These are phyloP conservation scores for Aspergillus calidoustus DNA, from an alignment of 2,329 filamentous ascomycete genomes.

Conservation along the genomic window DNA sequence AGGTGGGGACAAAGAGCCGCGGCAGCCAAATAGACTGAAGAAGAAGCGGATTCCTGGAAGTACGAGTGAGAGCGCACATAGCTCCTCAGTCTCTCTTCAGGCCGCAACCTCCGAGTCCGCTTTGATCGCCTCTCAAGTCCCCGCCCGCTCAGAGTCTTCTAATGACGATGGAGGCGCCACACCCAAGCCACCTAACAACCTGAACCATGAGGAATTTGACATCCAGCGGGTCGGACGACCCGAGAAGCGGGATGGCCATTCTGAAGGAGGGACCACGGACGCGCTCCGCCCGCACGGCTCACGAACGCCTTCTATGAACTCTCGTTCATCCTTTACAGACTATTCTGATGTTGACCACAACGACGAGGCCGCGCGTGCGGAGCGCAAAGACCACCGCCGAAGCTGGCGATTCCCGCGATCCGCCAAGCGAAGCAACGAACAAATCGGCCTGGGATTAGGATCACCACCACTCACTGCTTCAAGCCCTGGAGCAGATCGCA, in stretches of 20 bases:
- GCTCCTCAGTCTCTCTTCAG: slow-evolving; percentile 79
- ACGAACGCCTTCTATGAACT: slow-evolving; percentile 76
- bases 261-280: slow-evolving; percentile 50
- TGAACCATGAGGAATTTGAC: slow-evolving; percentile 32
- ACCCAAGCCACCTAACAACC: slow-evolving; percentile 38
- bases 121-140: slow-evolving; percentile 35
- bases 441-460: slow-evolving; percentile 47
- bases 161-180: slow-evolving; percentile 40
- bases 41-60: slow-evolving; percentile 82
- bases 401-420: slow-evolving; percentile 71
- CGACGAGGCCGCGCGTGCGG: slow-evolving; percentile 62
- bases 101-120: slow-evolving; percentile 48
- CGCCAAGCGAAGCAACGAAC: slow-evolving; percentile 60
- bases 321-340: slow-evolving; percentile 73
- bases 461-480: slow-evolving; percentile 61
- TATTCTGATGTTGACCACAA: slow-evolving; percentile 77
- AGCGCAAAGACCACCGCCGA: slow-evolving; percentile 71
- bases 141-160: slow-evolving; percentile 32
- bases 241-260: slow-evolving; percentile 32
- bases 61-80: slow-evolving; percentile 84
- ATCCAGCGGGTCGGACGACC: slow-evolving; percentile 24
- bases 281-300: slow-evolving; percentile 70
- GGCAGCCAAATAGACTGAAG: slow-evolving; percentile 85
- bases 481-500: slow-evolving; percentile 67
- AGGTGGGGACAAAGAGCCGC: slow-evolving; percentile 62